Evolutionary conservation across 495 filamentous ascomycete species (phyloP).

Genomic region (Tuber brumale): DNA sequence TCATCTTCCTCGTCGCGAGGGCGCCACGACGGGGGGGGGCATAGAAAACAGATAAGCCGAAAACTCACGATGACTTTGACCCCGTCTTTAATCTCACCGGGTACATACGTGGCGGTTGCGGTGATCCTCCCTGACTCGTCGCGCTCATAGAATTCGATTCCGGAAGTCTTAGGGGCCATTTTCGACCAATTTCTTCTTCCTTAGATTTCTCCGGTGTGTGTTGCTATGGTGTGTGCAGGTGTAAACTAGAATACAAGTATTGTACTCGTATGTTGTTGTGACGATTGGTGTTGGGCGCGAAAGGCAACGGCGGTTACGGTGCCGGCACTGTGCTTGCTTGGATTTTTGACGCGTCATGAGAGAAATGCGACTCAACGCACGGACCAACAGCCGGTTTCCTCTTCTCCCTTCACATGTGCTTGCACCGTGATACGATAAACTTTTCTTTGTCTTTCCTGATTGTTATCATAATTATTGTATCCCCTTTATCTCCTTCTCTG

Average conservation of each 20-base stretch:
- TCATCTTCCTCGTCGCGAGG: not conserved
- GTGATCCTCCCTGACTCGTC: conserved; percentile 51
- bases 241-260: not conserved
- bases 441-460: not conserved
- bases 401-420: not conserved
- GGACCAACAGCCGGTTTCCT: not conserved
- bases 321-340: not conserved
- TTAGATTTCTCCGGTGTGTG: not conserved
- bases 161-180: conserved; percentile 14
- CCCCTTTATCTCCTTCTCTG: not conserved
- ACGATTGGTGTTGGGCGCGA: not conserved
- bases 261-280: conserved; percentile 4
- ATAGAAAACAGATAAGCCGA: not conserved
- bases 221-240: not conserved
- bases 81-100: conserved; percentile 4
- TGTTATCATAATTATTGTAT: not conserved
- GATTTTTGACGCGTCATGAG: not conserved
- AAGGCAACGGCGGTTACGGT: not conserved
- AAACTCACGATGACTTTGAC: conserved; percentile 35
- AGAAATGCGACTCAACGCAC: not conserved
- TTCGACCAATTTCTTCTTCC: not conserved
- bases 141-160: conserved; percentile 44
- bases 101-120: conserved; percentile 46
- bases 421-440: not conserved
- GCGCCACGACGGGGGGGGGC: not conserved